These are phyloP conservation scores for Annulohypoxylon bovei DNA, from an alignment of 495 filamentous ascomycete genomes.

Conservation along the genomic window DNA sequence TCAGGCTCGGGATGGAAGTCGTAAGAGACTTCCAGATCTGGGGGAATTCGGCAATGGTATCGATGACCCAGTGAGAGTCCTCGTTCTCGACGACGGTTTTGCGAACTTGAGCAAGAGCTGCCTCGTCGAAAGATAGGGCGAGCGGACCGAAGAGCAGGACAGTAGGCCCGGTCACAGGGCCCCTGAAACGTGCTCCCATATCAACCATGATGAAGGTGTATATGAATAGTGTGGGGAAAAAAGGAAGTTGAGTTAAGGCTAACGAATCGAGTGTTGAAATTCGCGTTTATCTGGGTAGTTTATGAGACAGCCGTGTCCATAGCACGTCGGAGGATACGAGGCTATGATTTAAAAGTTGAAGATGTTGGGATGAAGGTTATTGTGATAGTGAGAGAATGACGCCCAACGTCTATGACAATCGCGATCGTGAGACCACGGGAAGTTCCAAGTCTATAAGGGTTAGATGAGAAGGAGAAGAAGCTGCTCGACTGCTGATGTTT, in stretches of 20 bases:
- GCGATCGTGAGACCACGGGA: conserved; percentile 7
- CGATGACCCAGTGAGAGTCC: conserved; percentile 46
- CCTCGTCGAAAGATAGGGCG: conserved; percentile 48
- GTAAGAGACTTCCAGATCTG: conserved; percentile 46
- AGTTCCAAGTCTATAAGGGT: conserved; percentile 8
- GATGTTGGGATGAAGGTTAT: conserved; percentile 4
- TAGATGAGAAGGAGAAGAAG: not conserved
- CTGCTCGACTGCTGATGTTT: conserved; percentile 6
- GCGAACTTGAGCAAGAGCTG: conserved; percentile 43
- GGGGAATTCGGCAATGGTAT: conserved; percentile 44
- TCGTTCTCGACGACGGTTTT: conserved; percentile 43
- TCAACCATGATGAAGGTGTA: conserved; percentile 18
- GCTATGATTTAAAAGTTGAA: not conserved
- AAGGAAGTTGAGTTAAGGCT: conserved; percentile 27
- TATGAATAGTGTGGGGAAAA: conserved; percentile 2
- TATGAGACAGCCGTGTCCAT: conserved; percentile 20
- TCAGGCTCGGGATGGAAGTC: conserved; percentile 42
- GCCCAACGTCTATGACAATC: conserved; percentile 3
- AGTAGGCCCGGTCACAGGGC: conserved; percentile 23
- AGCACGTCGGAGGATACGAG: conserved; percentile 5
- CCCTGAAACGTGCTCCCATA: conserved; percentile 22
- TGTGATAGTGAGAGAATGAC: conserved; percentile 11
- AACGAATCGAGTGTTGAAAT: conserved; percentile 36
- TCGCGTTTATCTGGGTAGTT: not conserved
- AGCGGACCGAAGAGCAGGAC: conserved; percentile 45